phyloP scores from a whole-genome alignment of 1,284 basidiomycete species.

The Leccinum variabile region DNA sequence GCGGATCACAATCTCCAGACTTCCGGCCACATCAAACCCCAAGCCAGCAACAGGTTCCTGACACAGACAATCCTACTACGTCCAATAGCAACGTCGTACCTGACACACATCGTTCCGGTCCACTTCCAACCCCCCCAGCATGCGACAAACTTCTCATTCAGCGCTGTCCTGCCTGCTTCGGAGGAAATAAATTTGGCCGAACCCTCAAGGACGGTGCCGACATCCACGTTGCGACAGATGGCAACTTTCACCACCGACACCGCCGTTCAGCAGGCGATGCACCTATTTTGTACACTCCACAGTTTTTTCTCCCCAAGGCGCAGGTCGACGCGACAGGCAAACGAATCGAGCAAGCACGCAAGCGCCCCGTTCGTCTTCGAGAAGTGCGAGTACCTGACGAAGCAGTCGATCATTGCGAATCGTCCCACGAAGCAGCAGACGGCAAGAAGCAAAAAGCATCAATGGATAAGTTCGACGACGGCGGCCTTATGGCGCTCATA shows the following conservation, averaged over 20 bases:
- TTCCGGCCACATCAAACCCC: too few species aligned
- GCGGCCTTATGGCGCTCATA: background rate
- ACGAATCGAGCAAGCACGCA: background rate
- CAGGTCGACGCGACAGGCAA: background rate
- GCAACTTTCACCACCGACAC: background rate
- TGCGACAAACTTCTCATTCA: background rate
- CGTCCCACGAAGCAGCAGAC: background rate
- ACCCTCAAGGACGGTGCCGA: background rate
- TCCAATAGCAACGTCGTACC: background rate
- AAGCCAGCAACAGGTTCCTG: too few species aligned
- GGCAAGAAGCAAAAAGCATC: conserved; percentile 1
- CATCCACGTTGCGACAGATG: background rate
- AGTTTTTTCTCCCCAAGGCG: background rate
- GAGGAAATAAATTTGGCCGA: background rate
- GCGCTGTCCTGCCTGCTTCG: background rate
- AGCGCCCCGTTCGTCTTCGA: background rate
- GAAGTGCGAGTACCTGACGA: background rate
- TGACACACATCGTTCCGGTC: background rate
- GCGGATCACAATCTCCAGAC: too few species aligned
- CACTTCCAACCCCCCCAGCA: background rate
- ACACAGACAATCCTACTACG: too few species aligned
- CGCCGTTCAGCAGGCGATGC: background rate
- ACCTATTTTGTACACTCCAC: background rate
- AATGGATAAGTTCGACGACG: conserved; percentile 1
- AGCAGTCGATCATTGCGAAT: background rate